Evolutionary conservation across 345 rosid species (phyloP).

Genomic region (Sisymbrium irio): DNA sequence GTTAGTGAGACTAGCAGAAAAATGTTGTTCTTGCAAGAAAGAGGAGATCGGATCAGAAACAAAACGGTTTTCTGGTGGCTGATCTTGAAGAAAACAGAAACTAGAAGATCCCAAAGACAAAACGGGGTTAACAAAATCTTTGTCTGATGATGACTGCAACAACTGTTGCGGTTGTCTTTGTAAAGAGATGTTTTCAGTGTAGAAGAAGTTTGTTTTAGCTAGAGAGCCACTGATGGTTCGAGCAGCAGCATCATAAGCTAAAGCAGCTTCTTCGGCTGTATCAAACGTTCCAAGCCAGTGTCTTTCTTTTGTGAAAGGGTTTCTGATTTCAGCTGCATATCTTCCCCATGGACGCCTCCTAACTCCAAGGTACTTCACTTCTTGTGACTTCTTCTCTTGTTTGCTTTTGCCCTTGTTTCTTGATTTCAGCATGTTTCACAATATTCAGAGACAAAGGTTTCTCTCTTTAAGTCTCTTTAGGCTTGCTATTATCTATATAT

Average conservation of each 20-base stretch:
- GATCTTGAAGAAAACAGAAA: conserved; percentile 20
- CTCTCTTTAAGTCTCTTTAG: conserved; percentile 1
- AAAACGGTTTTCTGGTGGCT: background rate
- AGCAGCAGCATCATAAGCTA: conserved; percentile 74
- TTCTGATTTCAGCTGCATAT: conserved; percentile 81
- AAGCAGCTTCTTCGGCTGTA: conserved; percentile 77
- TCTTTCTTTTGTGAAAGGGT: conserved; percentile 77
- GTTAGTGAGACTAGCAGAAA: conserved; percentile 8
- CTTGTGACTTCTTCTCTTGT: conserved; percentile 40
- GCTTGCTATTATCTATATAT: background rate
- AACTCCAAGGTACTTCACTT: conserved; percentile 65
- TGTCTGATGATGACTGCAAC: conserved; percentile 43
- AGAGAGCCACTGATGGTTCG: conserved; percentile 63
- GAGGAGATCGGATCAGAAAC: background rate
- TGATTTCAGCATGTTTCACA: conserved; percentile 30
- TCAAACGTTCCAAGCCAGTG: conserved; percentile 89
- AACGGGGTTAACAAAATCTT: conserved; percentile 4
- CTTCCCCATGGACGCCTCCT: conserved; percentile 83
- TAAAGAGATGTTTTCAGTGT: conserved; percentile 51
- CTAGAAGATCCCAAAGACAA: conserved; percentile 20
- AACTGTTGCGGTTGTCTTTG: conserved; percentile 24
- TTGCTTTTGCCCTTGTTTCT: conserved; percentile 50
- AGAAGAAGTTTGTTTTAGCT: conserved; percentile 75
- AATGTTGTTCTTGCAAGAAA: conserved; percentile 14
- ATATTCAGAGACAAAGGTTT: background rate